A percentile compares a stretch with the other conserved stretches of the same genome.
phyloP scores from a whole-genome alignment of 1,284 basidiomycete species.

The Melampsora larici-populina region DNA sequence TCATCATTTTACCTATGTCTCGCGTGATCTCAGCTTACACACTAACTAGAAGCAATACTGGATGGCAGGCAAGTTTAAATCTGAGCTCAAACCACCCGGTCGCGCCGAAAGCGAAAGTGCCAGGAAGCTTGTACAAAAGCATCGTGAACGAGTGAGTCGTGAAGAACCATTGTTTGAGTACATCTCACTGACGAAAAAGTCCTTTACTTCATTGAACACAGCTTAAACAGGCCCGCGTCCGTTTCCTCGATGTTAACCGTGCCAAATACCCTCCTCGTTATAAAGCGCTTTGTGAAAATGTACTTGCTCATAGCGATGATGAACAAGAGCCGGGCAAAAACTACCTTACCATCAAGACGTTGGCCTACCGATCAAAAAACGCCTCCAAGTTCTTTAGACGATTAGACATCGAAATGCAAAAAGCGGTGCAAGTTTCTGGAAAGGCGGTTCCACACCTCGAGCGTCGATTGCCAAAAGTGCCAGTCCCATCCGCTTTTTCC shows the following conservation, averaged over 20 bases:
- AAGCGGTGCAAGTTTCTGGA: neutral
- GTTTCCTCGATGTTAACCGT: neutral
- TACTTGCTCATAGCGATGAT: slow-evolving; percentile 16
- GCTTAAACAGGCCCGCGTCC: neutral
- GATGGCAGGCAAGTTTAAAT: neutral
- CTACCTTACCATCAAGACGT: slow-evolving; percentile 19
- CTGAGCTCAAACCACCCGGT: neutral
- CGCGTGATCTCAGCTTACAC: no score
- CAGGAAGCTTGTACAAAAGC: neutral
- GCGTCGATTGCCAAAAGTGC: neutral
- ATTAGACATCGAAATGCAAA: slow-evolving; percentile 17
- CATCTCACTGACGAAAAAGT: neutral
- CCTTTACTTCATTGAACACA: neutral
- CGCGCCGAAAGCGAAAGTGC: neutral
- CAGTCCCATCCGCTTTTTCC: neutral
- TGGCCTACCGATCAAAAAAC: neutral
- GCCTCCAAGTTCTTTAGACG: slow-evolving; percentile 18
- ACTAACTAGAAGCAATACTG: no score
- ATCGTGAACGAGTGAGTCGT: neutral
- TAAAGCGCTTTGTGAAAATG: neutral
- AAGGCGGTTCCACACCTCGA: neutral
- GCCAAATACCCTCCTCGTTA: slow-evolving; percentile 7
- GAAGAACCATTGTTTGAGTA: neutral
- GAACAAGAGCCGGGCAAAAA: neutral
- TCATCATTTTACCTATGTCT: no score